Base-by-base conservation (phyloP, 106 monocot species). In the Dioscorea dumetorum region DNA sequence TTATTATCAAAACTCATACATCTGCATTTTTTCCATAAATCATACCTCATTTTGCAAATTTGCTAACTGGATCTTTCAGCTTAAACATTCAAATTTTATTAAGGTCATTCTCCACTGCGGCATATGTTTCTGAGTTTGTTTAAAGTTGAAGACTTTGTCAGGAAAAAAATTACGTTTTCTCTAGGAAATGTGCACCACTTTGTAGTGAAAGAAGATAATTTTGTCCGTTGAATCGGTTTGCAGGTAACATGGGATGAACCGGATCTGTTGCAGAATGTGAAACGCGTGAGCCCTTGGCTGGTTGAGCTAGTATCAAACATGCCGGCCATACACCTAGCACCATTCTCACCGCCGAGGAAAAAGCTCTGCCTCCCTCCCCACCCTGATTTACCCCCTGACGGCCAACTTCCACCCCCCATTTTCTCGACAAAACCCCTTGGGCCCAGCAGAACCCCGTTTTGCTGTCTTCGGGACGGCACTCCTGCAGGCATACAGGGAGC, bases 161-260 rank as follows among this genome's bases (percentile, higher is more conserved):
- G 54, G 4, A 15, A 54, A 54, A 15, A 15, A 54, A 54, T 12
- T 54, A 54, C 18, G 15, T 54, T 54, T 54, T 19, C 12, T 54
- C 19, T 15, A 5, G 15, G 15, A 54, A 54, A 54, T 41, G 54
- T 19, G 15, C 19, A 54, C 5, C 18, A 8, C 15, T 14, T 54
- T 54, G 19, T 54, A 8, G 54, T 54, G 54, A 54, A 4, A 16
- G 15, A 54, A 60, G 0, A 48, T 24, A 15, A 18, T 18, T 21
- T 48, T 22, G 6, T 33, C 56, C 52, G 51, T 62, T 12, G 19
- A 24, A 50, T 18, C 34, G 22, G 8, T 18, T 70, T 56, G 16
- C 71, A 91, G 91, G 91, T 91, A 49, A 63, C 91, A 23, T 91
- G 91, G 91, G 91, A 91, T 62, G 91, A 91, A 52, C 91, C 90